Evolutionary conservation across 208 protist species (phyloP).

Genomic region (Lotmaria passim): DNA sequence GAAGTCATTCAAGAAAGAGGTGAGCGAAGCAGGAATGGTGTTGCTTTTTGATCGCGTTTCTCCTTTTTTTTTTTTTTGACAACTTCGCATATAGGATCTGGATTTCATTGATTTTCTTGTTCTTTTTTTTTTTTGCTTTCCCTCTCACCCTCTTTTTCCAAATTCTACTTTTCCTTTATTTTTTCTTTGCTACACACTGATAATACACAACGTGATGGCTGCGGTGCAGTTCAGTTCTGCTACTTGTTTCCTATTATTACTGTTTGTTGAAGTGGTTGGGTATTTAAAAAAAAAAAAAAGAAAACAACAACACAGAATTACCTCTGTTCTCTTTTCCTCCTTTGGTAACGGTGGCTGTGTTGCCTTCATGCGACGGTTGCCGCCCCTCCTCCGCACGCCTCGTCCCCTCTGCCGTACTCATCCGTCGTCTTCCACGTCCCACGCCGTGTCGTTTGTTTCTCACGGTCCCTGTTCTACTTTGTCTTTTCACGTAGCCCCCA

Average conservation of each 20-base stretch:
- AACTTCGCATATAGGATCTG: too few relatives aligned
- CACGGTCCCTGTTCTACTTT: too few relatives aligned
- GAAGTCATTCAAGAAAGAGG: too few relatives aligned
- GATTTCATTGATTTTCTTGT: too few relatives aligned
- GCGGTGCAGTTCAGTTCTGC: neutral
- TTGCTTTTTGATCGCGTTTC: neutral
- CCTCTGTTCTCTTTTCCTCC: neutral
- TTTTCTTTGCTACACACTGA: too few relatives aligned
- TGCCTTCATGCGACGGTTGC: constrained; percentile 3
- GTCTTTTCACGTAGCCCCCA: neutral
- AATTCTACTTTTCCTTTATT: constrained; percentile 29
- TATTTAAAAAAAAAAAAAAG: too few relatives aligned
- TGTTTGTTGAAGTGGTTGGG: too few relatives aligned
- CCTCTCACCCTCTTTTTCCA: constrained; percentile 10
- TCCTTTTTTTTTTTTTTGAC: too few relatives aligned
- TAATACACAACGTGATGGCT: too few relatives aligned
- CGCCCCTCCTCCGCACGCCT: neutral
- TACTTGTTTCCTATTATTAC: too few relatives aligned
- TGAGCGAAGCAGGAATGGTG: neutral
- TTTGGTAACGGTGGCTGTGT: neutral
- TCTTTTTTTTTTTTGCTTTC: constrained; percentile 22
- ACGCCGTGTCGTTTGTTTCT: neutral
- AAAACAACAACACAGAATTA: too few relatives aligned
- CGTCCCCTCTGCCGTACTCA: neutral
- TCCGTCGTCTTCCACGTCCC: neutral